Evolutionary conservation across 2,329 filamentous ascomycete genomes (phyloP), one percentile per base, ranked within the genome.

Genomic region (Cladophialophora carrionii): DNA sequence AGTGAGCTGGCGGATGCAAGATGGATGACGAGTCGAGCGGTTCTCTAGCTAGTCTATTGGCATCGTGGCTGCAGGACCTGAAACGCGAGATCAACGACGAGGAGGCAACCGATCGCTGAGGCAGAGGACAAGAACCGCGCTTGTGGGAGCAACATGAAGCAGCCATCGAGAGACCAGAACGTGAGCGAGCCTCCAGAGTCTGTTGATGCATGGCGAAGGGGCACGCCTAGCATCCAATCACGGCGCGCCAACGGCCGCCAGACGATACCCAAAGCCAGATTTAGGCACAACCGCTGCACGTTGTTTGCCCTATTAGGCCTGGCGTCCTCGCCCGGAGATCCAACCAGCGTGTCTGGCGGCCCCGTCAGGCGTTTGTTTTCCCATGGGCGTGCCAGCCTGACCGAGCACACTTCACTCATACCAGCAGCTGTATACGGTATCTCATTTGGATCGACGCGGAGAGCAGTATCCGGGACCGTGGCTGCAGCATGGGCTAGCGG

Each of bases 21-120:
- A 43, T 41, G 48, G 60, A 66, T 66, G 64, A 66, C 64, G 64
- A 66, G 60, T 66, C 41, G 24, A 55, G 60, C 24, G 49, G 29
- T 57, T 60, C 32, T 60, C 20, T 17, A 46, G 26, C 56, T 63
- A 57, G 56, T 41, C 57, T 46, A 52, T 26, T 49, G 37, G 56
- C 43, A 60, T 60, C 48, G 34, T 61, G 58, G 58, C 49, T 55
- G 63, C 26, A 55, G 59, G 43, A 62, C 20, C 58, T 65, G 63
- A 65, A 65, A 65, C 63, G 54, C 63, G 20, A 31, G 53, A 51
- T 61, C 48, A 31, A 29, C 57, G 32, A 31, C 57, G 29, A 60
- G 26, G 10, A 57, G 62, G 52, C 49, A 32, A 26, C 57, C 26
- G 53, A 57, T 31, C 41, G 53, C n/a, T 32, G 64, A 54, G 32